A percentile compares a stretch with the other conserved stretches of the same genome.
Conservation (phyloP, 345 rosid species). For the Citrus reticulata region DNA sequence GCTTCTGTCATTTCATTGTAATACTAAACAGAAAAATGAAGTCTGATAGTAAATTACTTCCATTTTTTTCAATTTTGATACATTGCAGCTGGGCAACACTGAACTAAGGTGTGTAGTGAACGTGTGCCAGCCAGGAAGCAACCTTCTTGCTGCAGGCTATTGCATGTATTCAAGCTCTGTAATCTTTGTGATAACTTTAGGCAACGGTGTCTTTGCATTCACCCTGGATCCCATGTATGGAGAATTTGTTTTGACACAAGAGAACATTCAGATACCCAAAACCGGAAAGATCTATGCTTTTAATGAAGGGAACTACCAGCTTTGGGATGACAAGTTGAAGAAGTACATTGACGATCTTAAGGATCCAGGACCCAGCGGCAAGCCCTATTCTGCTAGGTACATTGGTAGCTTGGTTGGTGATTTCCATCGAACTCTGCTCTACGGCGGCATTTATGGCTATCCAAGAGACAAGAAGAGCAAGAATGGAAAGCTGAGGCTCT, state of each 20-base stretch:
- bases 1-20: not conserved
- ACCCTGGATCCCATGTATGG: constrained; percentile 96
- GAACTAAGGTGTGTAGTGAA: constrained; percentile 69
- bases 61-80: not conserved
- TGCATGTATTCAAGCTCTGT: constrained; percentile 96
- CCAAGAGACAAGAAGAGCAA: constrained; percentile 91
- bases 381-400: constrained; percentile 92
- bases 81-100: constrained; percentile 52
- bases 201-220: constrained; percentile 79
- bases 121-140: constrained; percentile 94
- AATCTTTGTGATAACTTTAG: constrained; percentile 80
- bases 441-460: constrained; percentile 93
- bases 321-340: constrained; percentile 92
- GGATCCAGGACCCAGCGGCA: constrained; percentile 83
- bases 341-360: constrained; percentile 88
- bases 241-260: constrained; percentile 87
- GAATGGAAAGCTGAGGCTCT: constrained; percentile 88
- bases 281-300: constrained; percentile 81
- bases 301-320: constrained; percentile 90
- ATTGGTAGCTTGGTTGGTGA: constrained; percentile 97
- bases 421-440: constrained; percentile 79
- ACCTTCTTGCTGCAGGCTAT: constrained; percentile 90
- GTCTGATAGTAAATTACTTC: not conserved
- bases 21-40: no score
- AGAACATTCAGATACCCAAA: constrained; percentile 75